Base-by-base conservation (phyloP, 176 grass and related monocot species). In the Zea mays region DNA sequence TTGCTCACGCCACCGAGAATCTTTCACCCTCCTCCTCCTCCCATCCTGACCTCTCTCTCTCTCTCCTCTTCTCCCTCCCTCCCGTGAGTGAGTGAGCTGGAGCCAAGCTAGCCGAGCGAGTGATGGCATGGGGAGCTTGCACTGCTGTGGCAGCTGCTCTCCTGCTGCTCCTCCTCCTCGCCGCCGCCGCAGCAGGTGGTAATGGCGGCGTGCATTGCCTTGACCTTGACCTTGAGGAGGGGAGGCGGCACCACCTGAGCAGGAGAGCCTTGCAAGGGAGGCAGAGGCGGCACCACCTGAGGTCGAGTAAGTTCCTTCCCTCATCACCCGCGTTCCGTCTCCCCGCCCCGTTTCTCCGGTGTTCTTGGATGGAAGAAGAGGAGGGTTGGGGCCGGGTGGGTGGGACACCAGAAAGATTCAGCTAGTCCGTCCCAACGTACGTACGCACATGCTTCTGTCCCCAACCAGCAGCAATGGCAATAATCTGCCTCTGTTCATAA, bases 291-390 rank as follows among this genome's bases (percentile, higher is more conserved):
- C 20, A 60, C 57, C 14, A 77, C 19, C 79, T 88, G 76, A 83
- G 86, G 76, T 92, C 90, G 73, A 92, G 86, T 92, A 67, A 92
- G 86, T 81, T 36, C 42, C n/a, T 27, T 58, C 39, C 36, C 41
- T 60, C 27, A 19, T 14, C 5, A 63, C 45, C 65, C 79, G 2
- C 79, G 2, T 8, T 4, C 21, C 36, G 12, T 47, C 10, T 51
- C 2, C 11, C 37, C 8, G 10, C 16, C 5, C 50, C 13, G 0
- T 47, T 54, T 44, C 59, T 47, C 43, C 14, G 19, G 11, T 72
- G 47, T 64, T 77, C 33, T 46, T 76, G 45, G 79, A 70, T 37
- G 54, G 54, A 56, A 56, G 2, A 0, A 56, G 51, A 35, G 12
- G 42, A 74, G 6, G 35, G 14, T 40, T 67, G 64, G 15, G 15